Evolutionary conservation across 768 basidiomycete genomes (phyloP), one percentile per base, ranked within the genome.

Genomic region (Cystobasidium onofrii): DNA sequence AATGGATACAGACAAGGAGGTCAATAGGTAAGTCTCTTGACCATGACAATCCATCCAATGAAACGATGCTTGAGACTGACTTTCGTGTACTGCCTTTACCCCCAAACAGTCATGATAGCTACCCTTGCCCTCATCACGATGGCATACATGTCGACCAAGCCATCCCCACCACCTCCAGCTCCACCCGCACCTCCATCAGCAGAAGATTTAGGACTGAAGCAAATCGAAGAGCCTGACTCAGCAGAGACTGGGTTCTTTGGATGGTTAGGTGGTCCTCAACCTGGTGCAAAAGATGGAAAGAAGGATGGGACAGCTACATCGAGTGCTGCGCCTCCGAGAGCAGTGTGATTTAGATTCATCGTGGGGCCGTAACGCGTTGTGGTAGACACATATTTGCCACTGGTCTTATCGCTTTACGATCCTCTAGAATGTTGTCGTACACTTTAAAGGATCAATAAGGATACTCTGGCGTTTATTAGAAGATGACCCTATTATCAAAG

Each of bases 1-100:
- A 83, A 76, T 83, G 83, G 83, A 81, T 83, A 60, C 79, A 80
- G 0, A 83, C 82, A 0, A 64, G 82, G 20, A 76, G 81, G 36
- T 80, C 80, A 6, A 81, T 83, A 9, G 34, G 75, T 75, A 61
- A 36, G 74, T 39, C 41, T 17, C 20, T 23, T 39, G 23, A n/a
- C 33, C 41, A 17, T 23, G 13, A 29, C 9, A 23, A 31, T 20
- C 4, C 6, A 27, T 23, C 33, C 12, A 57, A 27, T 23, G 9
- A 27, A 4, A 10, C 25, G 15, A 27, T 12, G 29, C 43, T n/a
- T n/a, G 25, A 67, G 27, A 2, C 25, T 63, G 23, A 25, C 36
- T 63, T 13, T 6, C 61, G n/a, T n/a, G 9, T 13, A 63, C 36
- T 15, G 12, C 65, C 13, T 27, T 25, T 52, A 6, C 39, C 25